Percentiles rank a stretch among this genome's conserved stretches.
These are phyloP conservation scores for Peniophora sp. DNA, from an alignment of 1,284 basidiomycete species.

Conservation along the genomic window DNA sequence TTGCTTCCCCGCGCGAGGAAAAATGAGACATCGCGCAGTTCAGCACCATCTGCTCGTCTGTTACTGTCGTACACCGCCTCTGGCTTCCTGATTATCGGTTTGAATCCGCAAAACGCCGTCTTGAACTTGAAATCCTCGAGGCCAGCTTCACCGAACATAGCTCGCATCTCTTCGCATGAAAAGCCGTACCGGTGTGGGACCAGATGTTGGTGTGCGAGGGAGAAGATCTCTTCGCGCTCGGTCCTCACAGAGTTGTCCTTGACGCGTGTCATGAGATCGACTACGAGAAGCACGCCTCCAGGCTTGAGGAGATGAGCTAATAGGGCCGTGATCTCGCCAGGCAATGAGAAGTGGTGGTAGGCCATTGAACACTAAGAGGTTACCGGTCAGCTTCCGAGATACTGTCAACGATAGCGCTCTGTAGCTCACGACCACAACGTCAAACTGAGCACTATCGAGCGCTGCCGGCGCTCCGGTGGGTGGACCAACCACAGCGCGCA, in stretches of 20 bases:
- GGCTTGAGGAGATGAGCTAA: conserved; percentile 54
- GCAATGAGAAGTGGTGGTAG: conserved; percentile 59
- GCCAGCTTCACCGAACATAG: conserved; percentile 39
- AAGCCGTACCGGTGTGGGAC: conserved; percentile 51
- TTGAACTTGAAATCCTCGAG: conserved; percentile 33
- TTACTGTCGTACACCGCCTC: conserved; percentile 9
- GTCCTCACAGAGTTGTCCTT: conserved; percentile 16
- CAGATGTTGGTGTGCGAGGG: conserved; percentile 23
- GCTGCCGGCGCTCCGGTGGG: conserved; percentile 37
- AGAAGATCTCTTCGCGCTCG: conserved; percentile 13
- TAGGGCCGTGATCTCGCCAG: conserved; percentile 39
- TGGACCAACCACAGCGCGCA: conserved; percentile 48
- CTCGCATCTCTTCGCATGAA: conserved; percentile 33
- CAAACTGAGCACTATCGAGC: conserved; percentile 47
- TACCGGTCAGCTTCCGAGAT: not conserved
- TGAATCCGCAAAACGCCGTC: conserved; percentile 12
- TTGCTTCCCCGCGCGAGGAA: conserved; percentile 47
- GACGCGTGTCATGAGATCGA: conserved; percentile 34
- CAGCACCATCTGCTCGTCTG: not conserved
- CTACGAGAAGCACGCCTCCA: conserved; percentile 50
- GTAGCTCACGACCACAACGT: conserved; percentile 47
- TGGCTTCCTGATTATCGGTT: conserved; percentile 21
- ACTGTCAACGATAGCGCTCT: not conserved
- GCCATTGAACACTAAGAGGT: conserved; percentile 48
- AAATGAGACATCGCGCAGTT: conserved; percentile 23